phyloP scores from a whole-genome alignment of 495 filamentous ascomycete genomes.

The Darksidea phi region DNA sequence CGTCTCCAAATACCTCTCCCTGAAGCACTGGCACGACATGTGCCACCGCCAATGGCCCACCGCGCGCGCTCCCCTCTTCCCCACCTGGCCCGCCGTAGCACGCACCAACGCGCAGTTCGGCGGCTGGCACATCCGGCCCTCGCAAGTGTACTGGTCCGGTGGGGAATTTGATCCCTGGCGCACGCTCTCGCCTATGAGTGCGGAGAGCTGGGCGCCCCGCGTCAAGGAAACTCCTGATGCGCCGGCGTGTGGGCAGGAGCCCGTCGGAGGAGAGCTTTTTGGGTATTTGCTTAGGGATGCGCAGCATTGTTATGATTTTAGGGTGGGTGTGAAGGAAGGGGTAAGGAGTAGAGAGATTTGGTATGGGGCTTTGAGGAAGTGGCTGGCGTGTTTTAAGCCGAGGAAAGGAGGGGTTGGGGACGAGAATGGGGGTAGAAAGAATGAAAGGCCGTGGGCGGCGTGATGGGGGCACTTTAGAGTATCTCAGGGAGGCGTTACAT shows the following conservation, averaged over 20 bases:
- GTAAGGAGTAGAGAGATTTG: constrained; percentile 45
- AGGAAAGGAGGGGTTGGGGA: constrained; percentile 14
- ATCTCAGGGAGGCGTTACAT: no score
- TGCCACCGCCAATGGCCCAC: constrained; percentile 57
- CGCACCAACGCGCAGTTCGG: constrained; percentile 50
- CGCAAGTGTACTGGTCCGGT: constrained; percentile 56
- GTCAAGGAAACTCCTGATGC: constrained; percentile 39
- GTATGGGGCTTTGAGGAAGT: constrained; percentile 47
- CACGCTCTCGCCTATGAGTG: constrained; percentile 51
- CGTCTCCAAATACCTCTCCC: constrained; percentile 53
- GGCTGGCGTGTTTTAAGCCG: constrained; percentile 48
- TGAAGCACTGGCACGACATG: constrained; percentile 51
- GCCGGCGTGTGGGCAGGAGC: constrained; percentile 51
- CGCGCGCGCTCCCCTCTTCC: constrained; percentile 48
- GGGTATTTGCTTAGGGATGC: constrained; percentile 52
- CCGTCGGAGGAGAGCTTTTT: constrained; percentile 47
- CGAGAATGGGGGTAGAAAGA: background rate
- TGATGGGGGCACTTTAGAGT: no score
- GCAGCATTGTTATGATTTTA: constrained; percentile 57
- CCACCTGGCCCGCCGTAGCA: constrained; percentile 43
- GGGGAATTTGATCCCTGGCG: constrained; percentile 63
- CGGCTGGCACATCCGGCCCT: constrained; percentile 59
- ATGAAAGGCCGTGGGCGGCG: no score
- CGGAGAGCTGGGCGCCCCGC: constrained; percentile 47
- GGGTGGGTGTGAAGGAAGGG: constrained; percentile 37